Conservation (phyloP, 148 eudicot species). For the Cornus suecica region DNA sequence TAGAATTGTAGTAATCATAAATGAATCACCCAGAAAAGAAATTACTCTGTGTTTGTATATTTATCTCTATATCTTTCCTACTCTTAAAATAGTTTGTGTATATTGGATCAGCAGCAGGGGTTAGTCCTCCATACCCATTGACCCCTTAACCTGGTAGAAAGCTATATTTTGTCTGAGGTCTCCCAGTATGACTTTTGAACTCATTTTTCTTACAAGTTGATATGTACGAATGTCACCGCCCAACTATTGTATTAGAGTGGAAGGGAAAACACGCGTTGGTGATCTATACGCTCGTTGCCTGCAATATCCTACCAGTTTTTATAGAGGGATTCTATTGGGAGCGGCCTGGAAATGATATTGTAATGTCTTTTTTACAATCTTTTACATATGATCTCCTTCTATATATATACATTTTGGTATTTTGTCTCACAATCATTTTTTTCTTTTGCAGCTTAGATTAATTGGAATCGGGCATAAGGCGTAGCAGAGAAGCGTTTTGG, state of each 20-base stretch:
- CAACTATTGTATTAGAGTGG: conserved; percentile 19
- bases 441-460: conserved; percentile 13
- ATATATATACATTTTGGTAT: background rate
- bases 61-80: no score
- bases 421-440: background rate
- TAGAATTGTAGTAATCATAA: no score
- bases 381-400: no score
- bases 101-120: no score
- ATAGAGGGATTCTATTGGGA: conserved; percentile 23
- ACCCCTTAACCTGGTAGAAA: no score
- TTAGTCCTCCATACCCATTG: no score
- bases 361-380: background rate
- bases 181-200: background rate
- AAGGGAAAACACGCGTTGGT: conserved; percentile 22
- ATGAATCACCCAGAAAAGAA: no score
- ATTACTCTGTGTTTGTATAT: no score
- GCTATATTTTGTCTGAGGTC: no score
- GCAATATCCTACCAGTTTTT: conserved; percentile 19
- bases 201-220: conserved; percentile 17
- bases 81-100: no score
- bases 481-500: background rate
- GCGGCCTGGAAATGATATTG: conserved; percentile 17
- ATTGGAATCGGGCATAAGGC: conserved; percentile 13
- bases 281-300: conserved; percentile 19
- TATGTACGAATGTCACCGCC: conserved; percentile 9